Conservation (phyloP, 164 flowering plant genomes). For the Berberis vulgaris region DNA sequence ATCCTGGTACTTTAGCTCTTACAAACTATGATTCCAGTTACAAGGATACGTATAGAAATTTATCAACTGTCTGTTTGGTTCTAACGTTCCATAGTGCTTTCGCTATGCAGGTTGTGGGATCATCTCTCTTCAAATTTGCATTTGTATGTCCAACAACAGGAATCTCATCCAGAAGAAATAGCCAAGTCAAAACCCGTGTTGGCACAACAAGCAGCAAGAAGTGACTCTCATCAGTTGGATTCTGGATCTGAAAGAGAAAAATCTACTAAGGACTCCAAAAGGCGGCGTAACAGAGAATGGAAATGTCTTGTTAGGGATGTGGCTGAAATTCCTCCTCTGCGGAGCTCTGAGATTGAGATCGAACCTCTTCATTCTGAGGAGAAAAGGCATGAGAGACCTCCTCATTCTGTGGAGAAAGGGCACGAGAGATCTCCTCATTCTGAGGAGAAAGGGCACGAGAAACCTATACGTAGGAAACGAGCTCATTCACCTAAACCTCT, state of each 20-base stretch:
- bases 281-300: slow-evolving; percentile 54
- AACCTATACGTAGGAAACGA: slow-evolving; percentile 18
- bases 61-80: background rate
- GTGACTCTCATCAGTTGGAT: slow-evolving; percentile 23
- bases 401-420: too few relatives aligned
- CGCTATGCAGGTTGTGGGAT: slow-evolving; percentile 77
- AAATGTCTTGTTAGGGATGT: slow-evolving; percentile 47
- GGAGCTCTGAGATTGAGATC: slow-evolving; percentile 36
- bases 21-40: background rate
- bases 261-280: slow-evolving; percentile 25
- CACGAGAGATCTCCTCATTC: slow-evolving; percentile 1
- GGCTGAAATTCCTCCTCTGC: slow-evolving; percentile 50
- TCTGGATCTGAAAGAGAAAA: slow-evolving; percentile 37
- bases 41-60: background rate
- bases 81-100: slow-evolving; percentile 5
- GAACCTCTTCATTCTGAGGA: slow-evolving; percentile 23
- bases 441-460: slow-evolving; percentile 28
- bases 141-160: slow-evolving; percentile 43
- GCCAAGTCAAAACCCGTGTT: slow-evolving; percentile 18
- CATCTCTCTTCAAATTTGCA: slow-evolving; percentile 58
- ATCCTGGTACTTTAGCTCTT: slow-evolving; percentile 46
- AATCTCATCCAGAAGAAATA: slow-evolving; percentile 28
- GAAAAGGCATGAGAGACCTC: slow-evolving; percentile 16
- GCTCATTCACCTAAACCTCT: slow-evolving; percentile 41
- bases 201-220: slow-evolving; percentile 16